These are phyloP conservation scores for Trypanosoma rangeli DNA, from an alignment of 208 protist genomes.

Conservation along the genomic window DNA sequence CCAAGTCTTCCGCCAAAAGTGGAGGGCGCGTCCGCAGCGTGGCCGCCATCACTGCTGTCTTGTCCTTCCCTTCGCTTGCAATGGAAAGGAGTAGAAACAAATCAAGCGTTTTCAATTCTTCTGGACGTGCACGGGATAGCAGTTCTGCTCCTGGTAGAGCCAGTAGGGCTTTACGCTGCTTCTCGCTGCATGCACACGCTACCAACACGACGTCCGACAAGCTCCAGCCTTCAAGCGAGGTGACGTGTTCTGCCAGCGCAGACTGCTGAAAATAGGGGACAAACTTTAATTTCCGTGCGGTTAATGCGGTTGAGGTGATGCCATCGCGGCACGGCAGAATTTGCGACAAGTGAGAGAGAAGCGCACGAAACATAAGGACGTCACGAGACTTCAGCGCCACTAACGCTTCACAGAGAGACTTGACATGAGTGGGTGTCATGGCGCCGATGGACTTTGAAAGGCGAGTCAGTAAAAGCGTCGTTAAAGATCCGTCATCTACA, in stretches of 20 bases:
- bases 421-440: constrained; percentile 15
- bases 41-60: neutral
- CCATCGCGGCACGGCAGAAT: neutral
- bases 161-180: constrained; percentile 23
- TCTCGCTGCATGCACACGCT: constrained; percentile 15
- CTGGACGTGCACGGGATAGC: constrained; percentile 8
- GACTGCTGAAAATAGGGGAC: constrained; percentile 30
- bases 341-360: constrained; percentile 19
- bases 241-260: constrained; percentile 13
- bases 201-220: constrained; percentile 27
- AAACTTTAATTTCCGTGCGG: constrained; percentile 26
- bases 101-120: constrained; percentile 26
- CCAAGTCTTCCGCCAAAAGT: constrained; percentile 26
- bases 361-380: constrained; percentile 28
- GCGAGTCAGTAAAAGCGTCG: constrained; percentile 14
- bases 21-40: constrained; percentile 14
- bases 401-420: constrained; percentile 19
- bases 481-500: constrained; percentile 9
- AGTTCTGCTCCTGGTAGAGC: constrained; percentile 25
- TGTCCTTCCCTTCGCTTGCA: neutral
- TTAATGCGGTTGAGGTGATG: constrained; percentile 18
- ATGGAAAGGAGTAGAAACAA: constrained; percentile 27
- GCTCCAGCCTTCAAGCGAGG: constrained; percentile 24
- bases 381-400: constrained; percentile 25
- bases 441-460: constrained; percentile 21